Percentiles rank a stretch among this genome's conserved stretches.
Evolutionary conservation across 202 grass and related monocot species (phyloP).

Genomic region (Musa balbisiana): DNA sequence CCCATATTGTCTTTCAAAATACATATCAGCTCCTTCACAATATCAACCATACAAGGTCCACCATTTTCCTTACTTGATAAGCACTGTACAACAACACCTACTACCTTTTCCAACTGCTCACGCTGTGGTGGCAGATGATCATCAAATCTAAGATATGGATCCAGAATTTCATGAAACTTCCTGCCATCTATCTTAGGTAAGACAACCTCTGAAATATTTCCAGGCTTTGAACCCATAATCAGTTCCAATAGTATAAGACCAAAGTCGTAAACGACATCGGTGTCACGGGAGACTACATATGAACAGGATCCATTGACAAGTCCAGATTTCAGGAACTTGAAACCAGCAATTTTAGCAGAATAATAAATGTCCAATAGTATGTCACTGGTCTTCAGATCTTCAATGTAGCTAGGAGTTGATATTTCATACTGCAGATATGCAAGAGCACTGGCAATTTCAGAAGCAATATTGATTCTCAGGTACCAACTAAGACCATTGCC

Average conservation of each 20-base stretch:
- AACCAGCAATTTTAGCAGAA: constrained; percentile 67
- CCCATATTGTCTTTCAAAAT: constrained; percentile 48
- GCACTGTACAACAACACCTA: constrained; percentile 57
- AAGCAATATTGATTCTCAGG: constrained; percentile 60
- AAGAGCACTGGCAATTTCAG: constrained; percentile 68
- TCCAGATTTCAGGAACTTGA: constrained; percentile 46
- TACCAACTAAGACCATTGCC: constrained; percentile 55
- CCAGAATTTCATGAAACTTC: constrained; percentile 66
- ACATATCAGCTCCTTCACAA: constrained; percentile 56
- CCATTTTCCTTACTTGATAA: constrained; percentile 48
- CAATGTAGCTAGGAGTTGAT: constrained; percentile 39
- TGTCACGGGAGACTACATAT: constrained; percentile 27
- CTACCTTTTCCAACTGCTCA: constrained; percentile 60
- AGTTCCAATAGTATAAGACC: constrained; percentile 68
- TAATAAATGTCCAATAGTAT: constrained; percentile 50
- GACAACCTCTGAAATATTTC: constrained; percentile 42
- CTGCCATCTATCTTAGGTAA: constrained; percentile 55
- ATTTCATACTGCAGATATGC: constrained; percentile 63
- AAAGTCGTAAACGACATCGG: constrained; percentile 58
- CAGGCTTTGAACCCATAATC: constrained; percentile 47
- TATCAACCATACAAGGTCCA: constrained; percentile 40
- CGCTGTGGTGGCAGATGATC: constrained; percentile 53
- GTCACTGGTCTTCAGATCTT: constrained; percentile 62
- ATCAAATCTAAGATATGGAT: constrained; percentile 51
- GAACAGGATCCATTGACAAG: constrained; percentile 29